These are phyloP conservation scores for Penicillium fuscoglaucum DNA, from an alignment of 2,329 filamentous ascomycete species.

Conservation along the genomic window DNA sequence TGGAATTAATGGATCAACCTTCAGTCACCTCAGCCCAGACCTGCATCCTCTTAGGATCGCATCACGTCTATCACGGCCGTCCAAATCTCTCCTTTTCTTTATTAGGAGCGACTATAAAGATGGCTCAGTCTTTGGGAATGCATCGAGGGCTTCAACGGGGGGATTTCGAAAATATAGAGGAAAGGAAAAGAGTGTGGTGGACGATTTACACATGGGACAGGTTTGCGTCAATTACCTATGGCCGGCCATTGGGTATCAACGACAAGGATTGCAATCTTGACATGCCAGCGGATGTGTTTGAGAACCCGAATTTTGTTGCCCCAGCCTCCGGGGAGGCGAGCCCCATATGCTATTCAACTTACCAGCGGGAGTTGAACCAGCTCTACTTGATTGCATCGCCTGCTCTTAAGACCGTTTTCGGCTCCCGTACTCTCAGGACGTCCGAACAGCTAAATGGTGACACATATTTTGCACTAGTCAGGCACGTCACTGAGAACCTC, in stretches of 20 bases:
- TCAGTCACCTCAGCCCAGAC: conserved; percentile 41
- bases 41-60: conserved; percentile 43
- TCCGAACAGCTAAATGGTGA: conserved; percentile 22
- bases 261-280: conserved; percentile 41
- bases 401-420: conserved; percentile 27
- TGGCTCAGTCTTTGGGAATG: conserved; percentile 37
- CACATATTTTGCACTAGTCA: conserved; percentile 20
- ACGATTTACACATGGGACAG: conserved; percentile 47
- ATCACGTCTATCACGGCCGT: conserved; percentile 46
- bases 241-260: conserved; percentile 44
- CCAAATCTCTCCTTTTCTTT: conserved; percentile 44
- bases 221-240: conserved; percentile 46
- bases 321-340: conserved; percentile 1
- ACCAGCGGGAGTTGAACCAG: conserved; percentile 27
- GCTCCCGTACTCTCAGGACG: conserved; percentile 23
- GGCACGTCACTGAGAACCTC: conserved; percentile 20
- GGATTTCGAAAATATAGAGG: conserved; percentile 31
- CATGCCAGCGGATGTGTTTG: conserved; percentile 38
- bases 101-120: conserved; percentile 41
- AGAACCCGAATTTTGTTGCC: conserved; percentile 32
- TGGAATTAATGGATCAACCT: conserved; percentile 46
- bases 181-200: conserved; percentile 46
- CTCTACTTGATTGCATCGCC: conserved; percentile 28
- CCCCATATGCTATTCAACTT: conserved; percentile 25
- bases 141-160: conserved; percentile 32